Evolutionary conservation across 2,329 filamentous ascomycete genomes (phyloP).

Genomic region (Botrytis galanthina): DNA sequence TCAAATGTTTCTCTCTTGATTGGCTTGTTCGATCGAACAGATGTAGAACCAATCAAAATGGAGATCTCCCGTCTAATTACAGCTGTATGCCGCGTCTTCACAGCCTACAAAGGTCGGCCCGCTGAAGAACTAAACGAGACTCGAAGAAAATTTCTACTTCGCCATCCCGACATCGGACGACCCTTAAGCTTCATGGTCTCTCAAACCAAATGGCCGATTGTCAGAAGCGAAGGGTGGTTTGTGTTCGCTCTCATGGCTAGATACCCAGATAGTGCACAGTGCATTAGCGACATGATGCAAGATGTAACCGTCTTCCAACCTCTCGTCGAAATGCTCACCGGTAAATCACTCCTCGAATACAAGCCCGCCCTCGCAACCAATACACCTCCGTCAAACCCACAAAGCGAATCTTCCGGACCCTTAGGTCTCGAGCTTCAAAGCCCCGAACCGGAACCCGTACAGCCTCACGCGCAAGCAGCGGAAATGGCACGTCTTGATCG

Average conservation of each 20-base stretch:
- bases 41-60: conserved; percentile 55
- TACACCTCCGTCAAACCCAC: neutral
- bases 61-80: conserved; percentile 56
- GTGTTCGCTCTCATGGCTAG: conserved; percentile 60
- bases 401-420: neutral
- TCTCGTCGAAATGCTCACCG: conserved; percentile 51
- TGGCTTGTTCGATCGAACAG: conserved; percentile 45
- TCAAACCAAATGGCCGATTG: conserved; percentile 57
- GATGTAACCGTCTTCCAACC: conserved; percentile 45
- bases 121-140: conserved; percentile 40
- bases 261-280: conserved; percentile 47
- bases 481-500: conserved; percentile 53
- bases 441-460: conserved; percentile 24
- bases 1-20: conserved; percentile 44
- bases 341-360: conserved; percentile 39
- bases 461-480: conserved; percentile 37
- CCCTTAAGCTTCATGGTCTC: conserved; percentile 53
- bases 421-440: neutral
- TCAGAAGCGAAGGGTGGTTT: conserved; percentile 62
- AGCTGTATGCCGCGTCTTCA: conserved; percentile 54
- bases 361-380: conserved; percentile 11
- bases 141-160: conserved; percentile 35
- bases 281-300: conserved; percentile 46
- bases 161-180: conserved; percentile 35
- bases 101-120: conserved; percentile 42